Base-by-base conservation (phyloP, 2,329 filamentous ascomycete species). In the Exserohilum rostratum region DNA sequence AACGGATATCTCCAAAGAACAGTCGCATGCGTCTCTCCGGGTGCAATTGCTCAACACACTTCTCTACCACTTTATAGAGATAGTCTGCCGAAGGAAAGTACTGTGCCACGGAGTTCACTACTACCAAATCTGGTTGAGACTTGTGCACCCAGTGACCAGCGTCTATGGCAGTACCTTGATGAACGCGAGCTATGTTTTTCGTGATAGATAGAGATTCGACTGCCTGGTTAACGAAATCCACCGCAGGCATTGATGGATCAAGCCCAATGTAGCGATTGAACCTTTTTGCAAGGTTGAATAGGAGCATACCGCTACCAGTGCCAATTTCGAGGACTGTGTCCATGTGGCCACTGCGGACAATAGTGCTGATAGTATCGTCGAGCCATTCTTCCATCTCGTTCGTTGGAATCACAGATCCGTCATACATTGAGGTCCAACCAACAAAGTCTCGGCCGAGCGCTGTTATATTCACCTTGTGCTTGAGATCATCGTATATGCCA, bases 341-440 rank as follows among this genome's bases (percentile, higher is more conserved):
- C 6, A 33, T 33, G 25, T 13, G 34, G 9, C 15, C 15, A 20
- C 13, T 43, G 42, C 44, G 34, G 37, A 42, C 33, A 1, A 53
- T 47, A 6, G 48, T 53, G 10, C 10, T 5, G n/a, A 58, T 55
- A 6, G 56, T 52, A 20, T 55, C 52, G 22, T 58, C 52, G 3
- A 58, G 40, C 56, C 56, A 58, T 31, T 59, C 56, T 30, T 57
- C 47, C 57, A 60, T 60, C n/a, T 57, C 56, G 1, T 2, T 25
- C 43, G 46, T 60, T 22, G 46, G 35, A 5, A 60, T 60, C 3
- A 33, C 35, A 6, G 5, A 46, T 4, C 50, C 53, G 51, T 60
- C 57, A 20, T 47, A 57, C 56, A 57, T 59, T 4, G 55, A 55
- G 1, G 47, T 58, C 52, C 55, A 58, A 2, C 52, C 38, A 20